Conservation (phyloP, 768 basidiomycete species). For the Gloeostereum incarnatum region DNA sequence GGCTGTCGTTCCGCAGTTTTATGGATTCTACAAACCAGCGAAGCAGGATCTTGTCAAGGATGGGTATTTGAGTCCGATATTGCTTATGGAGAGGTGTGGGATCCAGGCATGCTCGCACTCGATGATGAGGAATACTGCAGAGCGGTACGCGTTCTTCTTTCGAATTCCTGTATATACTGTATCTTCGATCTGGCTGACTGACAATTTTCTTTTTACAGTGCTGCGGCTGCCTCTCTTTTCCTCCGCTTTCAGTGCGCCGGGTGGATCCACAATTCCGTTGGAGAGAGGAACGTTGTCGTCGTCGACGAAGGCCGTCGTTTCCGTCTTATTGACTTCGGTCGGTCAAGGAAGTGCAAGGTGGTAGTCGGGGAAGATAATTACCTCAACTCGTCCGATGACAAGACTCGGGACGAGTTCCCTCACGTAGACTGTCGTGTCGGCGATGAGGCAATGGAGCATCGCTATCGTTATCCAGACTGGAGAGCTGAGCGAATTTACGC, state of each 20-base stretch:
- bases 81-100: slow-evolving; percentile 36
- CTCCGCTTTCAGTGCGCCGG: slow-evolving; percentile 24
- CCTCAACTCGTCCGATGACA: too few relatives aligned
- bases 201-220: slow-evolving; percentile 13
- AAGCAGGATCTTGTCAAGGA: background rate
- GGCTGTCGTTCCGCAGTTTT: slow-evolving; percentile 54
- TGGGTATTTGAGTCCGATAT: slow-evolving; percentile 26
- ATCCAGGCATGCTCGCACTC: slow-evolving; percentile 13
- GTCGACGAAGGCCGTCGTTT: slow-evolving; percentile 17
- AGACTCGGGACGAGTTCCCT: too few relatives aligned
- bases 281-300: slow-evolving; percentile 25
- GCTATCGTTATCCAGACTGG: too few relatives aligned
- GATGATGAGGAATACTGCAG: slow-evolving; percentile 26
- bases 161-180: background rate
- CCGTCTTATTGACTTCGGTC: slow-evolving; percentile 5
- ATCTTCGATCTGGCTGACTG: background rate
- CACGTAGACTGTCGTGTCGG: too few relatives aligned
- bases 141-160: slow-evolving; percentile 16
- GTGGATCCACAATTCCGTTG: slow-evolving; percentile 28
- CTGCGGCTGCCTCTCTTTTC: slow-evolving; percentile 31
- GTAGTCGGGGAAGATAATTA: background rate
- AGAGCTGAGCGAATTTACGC: too few relatives aligned
- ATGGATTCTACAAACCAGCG: slow-evolving; percentile 41
- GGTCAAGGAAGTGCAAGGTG: background rate
- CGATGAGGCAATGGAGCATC: too few relatives aligned